Evolutionary conservation across 495 filamentous ascomycete genomes (phyloP), one percentile per base, ranked within the genome.

Genomic region (Hypoxylon fuscum): DNA sequence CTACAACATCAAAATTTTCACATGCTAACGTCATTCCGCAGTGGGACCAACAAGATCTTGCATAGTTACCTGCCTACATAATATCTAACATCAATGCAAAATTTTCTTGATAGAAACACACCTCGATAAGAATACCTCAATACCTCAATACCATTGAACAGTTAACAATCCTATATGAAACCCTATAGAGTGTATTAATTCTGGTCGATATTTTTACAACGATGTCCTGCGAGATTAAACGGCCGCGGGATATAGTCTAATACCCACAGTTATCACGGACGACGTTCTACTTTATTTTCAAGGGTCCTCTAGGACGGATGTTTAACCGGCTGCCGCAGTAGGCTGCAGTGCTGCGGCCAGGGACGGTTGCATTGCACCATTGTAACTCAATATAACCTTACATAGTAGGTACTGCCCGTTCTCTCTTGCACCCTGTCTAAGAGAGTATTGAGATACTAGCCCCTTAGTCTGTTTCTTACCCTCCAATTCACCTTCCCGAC

Each of bases 321-420:
- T 57, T 66, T 62, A 66, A 37, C 63, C 57, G 57, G 63, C 58
- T 56, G 41, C 43, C 51, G 52, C 41, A 62, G 32, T n/a, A 37
- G 62, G 56, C 21, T 52, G 62, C 62, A 56, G 56, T 12, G 46
- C 22, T 47, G 38, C 42, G 52, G 42, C 51, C 62, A 38, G 27
- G 37, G 41, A 57, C 41, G 29, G 51, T 61, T 61, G 23, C 62
- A 61, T 61, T 53, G 52, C 41, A 44, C 38, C 40, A 21, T 22
- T 51, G 55, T 55, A 49, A 34, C 50, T 51, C 42, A 43, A 61
- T 66, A 47, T 52, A 50, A 55, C 46, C 55, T 3, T 61, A 41
- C 56, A 9, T 15, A 17, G 25, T 21, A 45, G 45, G 51, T 52
- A 43, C 31, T 35, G 37, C 49, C 56, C 45, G 35, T 35, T 43